A percentile compares a stretch with the other conserved stretches of the same genome.
phyloP scores from a whole-genome alignment of 1,139 yeast species.

The Pichia sp. region DNA sequence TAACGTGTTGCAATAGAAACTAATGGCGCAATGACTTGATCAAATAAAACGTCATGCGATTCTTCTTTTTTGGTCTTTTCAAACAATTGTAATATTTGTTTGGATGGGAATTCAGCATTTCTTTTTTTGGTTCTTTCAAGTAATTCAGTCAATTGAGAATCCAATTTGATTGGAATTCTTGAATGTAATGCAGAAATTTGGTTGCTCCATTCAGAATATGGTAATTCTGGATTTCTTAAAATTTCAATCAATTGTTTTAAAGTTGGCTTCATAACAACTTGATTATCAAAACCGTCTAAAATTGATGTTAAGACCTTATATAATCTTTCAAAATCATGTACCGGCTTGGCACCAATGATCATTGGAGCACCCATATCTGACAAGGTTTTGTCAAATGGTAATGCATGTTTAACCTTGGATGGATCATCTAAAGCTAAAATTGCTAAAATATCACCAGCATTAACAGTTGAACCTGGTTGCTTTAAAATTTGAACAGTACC shows the following conservation, averaged over 20 bases:
- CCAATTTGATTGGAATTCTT: constrained; percentile 74
- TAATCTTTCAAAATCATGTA: constrained; percentile 60
- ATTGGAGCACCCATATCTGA: constrained; percentile 84
- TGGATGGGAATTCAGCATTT: constrained; percentile 87
- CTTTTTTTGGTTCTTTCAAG: constrained; percentile 65
- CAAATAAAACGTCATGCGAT: constrained; percentile 40
- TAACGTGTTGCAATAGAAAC: constrained; percentile 64
- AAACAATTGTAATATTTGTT: constrained; percentile 60
- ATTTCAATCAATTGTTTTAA: constrained; percentile 65
- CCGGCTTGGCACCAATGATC: constrained; percentile 77
- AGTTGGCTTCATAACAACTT: constrained; percentile 82
- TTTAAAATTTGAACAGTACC: constrained; percentile 89
- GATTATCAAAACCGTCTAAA: constrained; percentile 88
- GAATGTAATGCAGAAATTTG: constrained; percentile 88
- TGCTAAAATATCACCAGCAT: constrained; percentile 95
- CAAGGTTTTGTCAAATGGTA: constrained; percentile 89
- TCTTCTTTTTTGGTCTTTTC: constrained; percentile 46
- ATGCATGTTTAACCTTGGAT: constrained; percentile 92
- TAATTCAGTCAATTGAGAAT: constrained; percentile 55
- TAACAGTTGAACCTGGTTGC: constrained; percentile 96
- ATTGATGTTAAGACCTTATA: constrained; percentile 65
- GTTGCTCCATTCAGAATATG: constrained; percentile 86
- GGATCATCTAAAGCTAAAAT: constrained; percentile 94
- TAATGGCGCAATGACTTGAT: constrained; percentile 64
- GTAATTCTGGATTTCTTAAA: constrained; percentile 73